Conservation (phyloP, 495 filamentous ascomycete species). For the Penicillium ochrochloron region DNA sequence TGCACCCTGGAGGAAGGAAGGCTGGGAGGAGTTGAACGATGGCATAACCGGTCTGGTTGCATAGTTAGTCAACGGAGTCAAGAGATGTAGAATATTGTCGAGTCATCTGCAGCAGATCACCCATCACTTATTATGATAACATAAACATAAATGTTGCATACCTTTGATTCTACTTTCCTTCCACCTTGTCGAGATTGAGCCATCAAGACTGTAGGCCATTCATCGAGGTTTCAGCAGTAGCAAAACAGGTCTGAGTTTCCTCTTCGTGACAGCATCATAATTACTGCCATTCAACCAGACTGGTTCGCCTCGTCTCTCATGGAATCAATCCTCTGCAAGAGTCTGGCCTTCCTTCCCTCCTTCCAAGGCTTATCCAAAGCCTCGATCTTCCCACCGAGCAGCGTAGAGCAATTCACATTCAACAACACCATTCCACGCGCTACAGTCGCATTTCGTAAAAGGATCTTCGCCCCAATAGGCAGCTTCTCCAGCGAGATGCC, state of each 20-base stretch:
- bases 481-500: slow-evolving; percentile 67
- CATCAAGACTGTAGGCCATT: neutral
- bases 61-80: slow-evolving; percentile 15
- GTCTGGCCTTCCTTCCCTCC: slow-evolving; percentile 67
- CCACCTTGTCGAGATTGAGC: neutral
- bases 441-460: slow-evolving; percentile 68
- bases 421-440: slow-evolving; percentile 80
- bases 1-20: slow-evolving; percentile 73
- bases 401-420: slow-evolving; percentile 61
- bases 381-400: slow-evolving; percentile 90
- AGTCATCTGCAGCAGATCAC: neutral
- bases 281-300: neutral
- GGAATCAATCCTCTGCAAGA: slow-evolving; percentile 62
- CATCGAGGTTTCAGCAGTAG: neutral
- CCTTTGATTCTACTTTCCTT: neutral
- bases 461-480: slow-evolving; percentile 78
- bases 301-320: slow-evolving; percentile 21
- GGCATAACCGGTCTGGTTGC: slow-evolving; percentile 28
- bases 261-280: neutral
- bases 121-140: neutral
- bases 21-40: slow-evolving; percentile 61
- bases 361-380: slow-evolving; percentile 76
- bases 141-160: neutral
- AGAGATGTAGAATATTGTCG: neutral
- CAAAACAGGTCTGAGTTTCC: neutral